phyloP scores from a whole-genome alignment of 2,329 filamentous ascomycete genomes.

The Dothistroma pini region DNA sequence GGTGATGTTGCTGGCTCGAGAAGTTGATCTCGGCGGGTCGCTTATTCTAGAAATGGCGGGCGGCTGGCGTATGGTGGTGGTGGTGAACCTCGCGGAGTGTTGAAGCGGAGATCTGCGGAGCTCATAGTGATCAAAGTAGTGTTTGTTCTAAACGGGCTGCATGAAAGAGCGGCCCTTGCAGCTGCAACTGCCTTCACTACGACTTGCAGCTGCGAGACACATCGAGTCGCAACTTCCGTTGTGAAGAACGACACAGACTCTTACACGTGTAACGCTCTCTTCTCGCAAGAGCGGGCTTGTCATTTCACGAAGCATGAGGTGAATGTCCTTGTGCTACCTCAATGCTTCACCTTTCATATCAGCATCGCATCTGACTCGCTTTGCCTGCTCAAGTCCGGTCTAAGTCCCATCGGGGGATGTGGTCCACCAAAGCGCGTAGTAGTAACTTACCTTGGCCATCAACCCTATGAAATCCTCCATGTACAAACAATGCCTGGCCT shows the following conservation, averaged over 20 bases:
- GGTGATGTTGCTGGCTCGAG: neutral
- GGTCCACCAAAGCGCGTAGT: too few relatives aligned
- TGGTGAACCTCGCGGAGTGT: neutral
- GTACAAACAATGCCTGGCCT: neutral
- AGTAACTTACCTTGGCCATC: too few relatives aligned
- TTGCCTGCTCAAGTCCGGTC: too few relatives aligned
- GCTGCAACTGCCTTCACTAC: neutral
- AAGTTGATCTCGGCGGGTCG: neutral
- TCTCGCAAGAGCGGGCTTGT: neutral
- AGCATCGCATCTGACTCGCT: neutral
- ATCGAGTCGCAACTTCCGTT: neutral
- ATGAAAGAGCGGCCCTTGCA: neutral
- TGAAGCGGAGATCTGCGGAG: neutral
- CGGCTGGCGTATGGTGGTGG: neutral
- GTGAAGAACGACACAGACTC: neutral
- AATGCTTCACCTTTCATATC: neutral
- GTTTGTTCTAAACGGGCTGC: neutral
- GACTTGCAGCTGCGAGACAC: neutral
- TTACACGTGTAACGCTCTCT: too few relatives aligned
- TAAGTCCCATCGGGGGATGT: too few relatives aligned
- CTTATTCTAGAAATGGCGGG: slow-evolving; percentile 1
- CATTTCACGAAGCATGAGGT: neutral
- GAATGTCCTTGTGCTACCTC: neutral
- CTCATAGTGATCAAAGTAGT: neutral
- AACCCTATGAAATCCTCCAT: neutral